A percentile compares a stretch with the other conserved stretches of the same genome.
Evolutionary conservation across 345 rosid genomes (phyloP).

Genomic region (Iberis pinnata): DNA sequence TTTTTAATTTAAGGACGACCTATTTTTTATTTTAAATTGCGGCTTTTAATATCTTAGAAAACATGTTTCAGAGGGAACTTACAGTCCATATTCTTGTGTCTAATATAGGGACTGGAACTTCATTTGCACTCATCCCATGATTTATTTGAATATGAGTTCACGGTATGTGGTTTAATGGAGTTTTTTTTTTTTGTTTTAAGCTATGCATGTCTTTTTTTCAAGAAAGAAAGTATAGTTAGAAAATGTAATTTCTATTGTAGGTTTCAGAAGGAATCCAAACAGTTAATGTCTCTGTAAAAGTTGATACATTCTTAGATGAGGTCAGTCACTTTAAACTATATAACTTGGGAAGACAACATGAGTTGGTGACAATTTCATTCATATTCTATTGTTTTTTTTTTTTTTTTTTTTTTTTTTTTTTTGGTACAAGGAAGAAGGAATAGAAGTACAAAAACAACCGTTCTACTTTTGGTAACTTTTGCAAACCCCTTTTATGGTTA

Average conservation of each 20-base stretch:
- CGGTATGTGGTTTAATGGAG: slow-evolving; percentile 62
- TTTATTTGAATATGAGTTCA: slow-evolving; percentile 76
- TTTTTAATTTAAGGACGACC: too few species aligned
- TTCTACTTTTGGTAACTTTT: slow-evolving; percentile 62
- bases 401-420: slow-evolving; percentile 10
- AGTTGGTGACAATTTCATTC: slow-evolving; percentile 2
- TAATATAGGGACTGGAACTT: slow-evolving; percentile 72
- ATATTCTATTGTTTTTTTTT: too few species aligned
- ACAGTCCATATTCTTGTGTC: slow-evolving; percentile 20
- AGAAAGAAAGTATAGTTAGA: slow-evolving; percentile 20
- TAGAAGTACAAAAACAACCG: slow-evolving; percentile 45
- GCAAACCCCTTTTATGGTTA: too few species aligned
- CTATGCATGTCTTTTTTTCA: slow-evolving; percentile 11
- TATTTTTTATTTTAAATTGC: too few species aligned
- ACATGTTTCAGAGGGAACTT: too few species aligned
- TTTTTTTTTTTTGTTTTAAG: slow-evolving; percentile 21
- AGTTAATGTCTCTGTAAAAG: slow-evolving; percentile 72
- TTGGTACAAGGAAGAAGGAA: slow-evolving; percentile 47
- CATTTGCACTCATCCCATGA: slow-evolving; percentile 85
- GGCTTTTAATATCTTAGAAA: slow-evolving; percentile 6
- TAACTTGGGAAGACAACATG: slow-evolving; percentile 3
- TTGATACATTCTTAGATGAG: slow-evolving; percentile 63
- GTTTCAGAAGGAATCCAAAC: slow-evolving; percentile 62
- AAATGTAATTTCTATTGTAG: slow-evolving; percentile 41
- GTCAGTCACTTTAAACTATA: slow-evolving; percentile 38